phyloP scores from a whole-genome alignment of 75 land plant genomes.

The Gnetum montanum region DNA sequence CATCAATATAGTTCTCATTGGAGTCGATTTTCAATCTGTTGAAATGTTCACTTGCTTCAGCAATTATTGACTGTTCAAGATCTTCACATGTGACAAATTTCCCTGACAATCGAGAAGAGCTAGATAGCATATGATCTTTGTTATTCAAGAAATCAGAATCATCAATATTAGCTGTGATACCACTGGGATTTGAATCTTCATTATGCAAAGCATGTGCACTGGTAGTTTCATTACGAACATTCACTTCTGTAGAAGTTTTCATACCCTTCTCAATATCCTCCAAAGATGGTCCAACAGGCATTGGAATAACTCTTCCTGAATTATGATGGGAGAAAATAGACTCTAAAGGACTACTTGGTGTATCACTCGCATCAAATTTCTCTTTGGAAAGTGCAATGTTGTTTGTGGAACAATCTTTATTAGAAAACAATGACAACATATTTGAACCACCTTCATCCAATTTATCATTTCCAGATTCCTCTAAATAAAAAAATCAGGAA shows the following conservation, averaged over 20 bases:
- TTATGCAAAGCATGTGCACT: not conserved
- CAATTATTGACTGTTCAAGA: constrained; percentile 78
- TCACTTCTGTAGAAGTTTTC: constrained; percentile 10
- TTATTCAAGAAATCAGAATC: not conserved
- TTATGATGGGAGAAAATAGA: constrained; percentile 8
- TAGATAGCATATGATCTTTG: not conserved
- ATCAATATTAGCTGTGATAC: not conserved
- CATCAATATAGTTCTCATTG: constrained; percentile 6
- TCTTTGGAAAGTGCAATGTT: constrained; percentile 8
- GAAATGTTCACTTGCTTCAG: constrained; percentile 35
- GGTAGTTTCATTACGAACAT: not conserved
- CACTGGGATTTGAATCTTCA: not conserved
- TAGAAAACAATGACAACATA: constrained; percentile 21
- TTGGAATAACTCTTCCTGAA: constrained; percentile 18
- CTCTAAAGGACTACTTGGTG: constrained; percentile 3
- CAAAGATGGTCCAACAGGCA: constrained; percentile 41
- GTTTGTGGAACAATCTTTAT: not conserved
- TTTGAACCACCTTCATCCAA: constrained; percentile 11
- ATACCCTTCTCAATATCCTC: constrained; percentile 36
- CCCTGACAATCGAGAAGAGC: constrained; percentile 4
- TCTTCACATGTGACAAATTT: constrained; percentile 85
- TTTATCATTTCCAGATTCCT: constrained; percentile 10
- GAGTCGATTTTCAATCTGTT: constrained; percentile 7
- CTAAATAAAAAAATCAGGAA: too few relatives aligned
- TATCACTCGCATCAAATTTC: constrained; percentile 5